A percentile compares a stretch with the other conserved stretches of the same genome.
These are phyloP conservation scores for Lagenidium sp. DNA, from an alignment of 352 stramenopile genomes.

Conservation along the genomic window DNA sequence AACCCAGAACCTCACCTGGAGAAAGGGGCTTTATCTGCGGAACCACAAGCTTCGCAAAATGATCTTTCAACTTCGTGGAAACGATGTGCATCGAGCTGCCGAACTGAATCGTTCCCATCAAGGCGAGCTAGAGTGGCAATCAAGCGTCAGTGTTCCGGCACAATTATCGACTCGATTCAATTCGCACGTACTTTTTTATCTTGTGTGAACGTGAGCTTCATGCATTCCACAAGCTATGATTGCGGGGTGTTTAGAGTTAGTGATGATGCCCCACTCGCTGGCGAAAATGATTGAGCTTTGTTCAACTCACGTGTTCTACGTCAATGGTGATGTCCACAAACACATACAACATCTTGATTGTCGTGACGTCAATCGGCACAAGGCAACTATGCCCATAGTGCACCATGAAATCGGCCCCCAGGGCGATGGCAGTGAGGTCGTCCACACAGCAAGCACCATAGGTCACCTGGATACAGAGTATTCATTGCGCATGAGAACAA, in stretches of 20 bases:
- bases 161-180: too few species aligned
- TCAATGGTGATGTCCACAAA: constrained; percentile 99
- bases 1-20: constrained; percentile 97
- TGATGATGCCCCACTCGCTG: too few species aligned
- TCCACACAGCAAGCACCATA: constrained; percentile 99
- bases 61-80: constrained; percentile 50
- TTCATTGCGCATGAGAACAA: not conserved
- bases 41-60: constrained; percentile 80
- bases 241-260: too few species aligned
- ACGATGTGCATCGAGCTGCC: constrained; percentile 86
- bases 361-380: constrained; percentile 95
- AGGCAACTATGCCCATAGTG: constrained; percentile 99
- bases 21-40: constrained; percentile 97
- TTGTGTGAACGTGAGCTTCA: constrained; percentile 85
- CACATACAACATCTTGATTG: constrained; percentile 97
- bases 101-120: constrained; percentile 97
- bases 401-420: constrained; percentile 97
- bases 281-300: too few species aligned
- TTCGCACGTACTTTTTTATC: constrained; percentile 46
- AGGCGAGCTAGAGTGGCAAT: constrained; percentile 74
- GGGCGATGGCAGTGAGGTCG: constrained; percentile 93
- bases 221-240: constrained; percentile 93
- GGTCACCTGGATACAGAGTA: constrained; percentile 56
- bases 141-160: too few species aligned
- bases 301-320: constrained; percentile 83